Evolutionary conservation across 345 rosid species (phyloP), one percentile per base, ranked within the genome.

Genomic region (Lumnitzera racemosa): DNA sequence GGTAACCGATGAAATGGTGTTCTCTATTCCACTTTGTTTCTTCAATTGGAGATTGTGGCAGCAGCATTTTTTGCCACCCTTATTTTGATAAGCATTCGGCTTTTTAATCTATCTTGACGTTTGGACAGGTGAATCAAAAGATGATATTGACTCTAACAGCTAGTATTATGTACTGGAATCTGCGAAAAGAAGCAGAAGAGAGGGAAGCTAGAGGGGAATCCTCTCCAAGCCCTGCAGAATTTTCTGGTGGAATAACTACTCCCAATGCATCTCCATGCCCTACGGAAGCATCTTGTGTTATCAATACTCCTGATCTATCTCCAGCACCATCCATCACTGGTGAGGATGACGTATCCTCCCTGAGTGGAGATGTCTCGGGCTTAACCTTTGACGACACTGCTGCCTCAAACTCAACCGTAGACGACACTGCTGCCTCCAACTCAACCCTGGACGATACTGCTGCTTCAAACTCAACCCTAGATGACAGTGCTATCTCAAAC

Each of bases 101-200:
- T 36, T 27, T 57, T 51, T 46, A 13, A 59, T 2, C 13, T 24
- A 49, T 50, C 15, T 12, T 59, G 55, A 15, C 57, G 8, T 56
- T 27, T 25, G 54, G 77, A 56, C 88, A 91, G 96, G 98, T 91
- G 53, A 86, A 91, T 76, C 95, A 79, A 81, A 91, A 91, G 85
- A 91, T 89, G 98, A 85, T 89, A 56, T 77, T 88, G 1, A 84
- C 90, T 8, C 69, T 91, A 50, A 86, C 91, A 6, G 95, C 98
- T 24, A 89, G 96, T 76, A 78, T 91, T 55, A 91, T 89, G 96
- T 86, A 81, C 82, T 91, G 95, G 96, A 86, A 87, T 70, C 76
- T 87, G 66, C 90, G 79, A 67, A 79, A 77, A 24, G 74, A 78
- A 5, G 64, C 52, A 1, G 91, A 81, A 46, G 84, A 79, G n/a